Conservation (phyloP, 805 yeast species). For the Brettanomyces nanus region DNA sequence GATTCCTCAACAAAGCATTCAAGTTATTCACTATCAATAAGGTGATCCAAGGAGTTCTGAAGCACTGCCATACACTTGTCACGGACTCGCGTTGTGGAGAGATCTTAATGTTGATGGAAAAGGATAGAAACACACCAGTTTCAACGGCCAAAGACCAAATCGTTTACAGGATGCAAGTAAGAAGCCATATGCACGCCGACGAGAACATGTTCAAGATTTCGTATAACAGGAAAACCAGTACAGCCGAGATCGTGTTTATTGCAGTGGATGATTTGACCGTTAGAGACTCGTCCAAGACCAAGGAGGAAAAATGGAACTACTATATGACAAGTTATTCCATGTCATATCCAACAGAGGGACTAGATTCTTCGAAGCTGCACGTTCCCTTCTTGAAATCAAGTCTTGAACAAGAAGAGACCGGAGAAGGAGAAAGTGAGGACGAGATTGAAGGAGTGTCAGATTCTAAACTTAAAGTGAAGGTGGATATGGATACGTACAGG, state of each 20-base stretch:
- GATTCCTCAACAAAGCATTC: constrained; percentile 87
- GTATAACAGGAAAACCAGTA: constrained; percentile 44
- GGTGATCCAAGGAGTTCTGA: constrained; percentile 73
- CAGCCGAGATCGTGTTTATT: constrained; percentile 69
- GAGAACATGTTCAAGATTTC: constrained; percentile 91
- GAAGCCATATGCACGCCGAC: constrained; percentile 67
- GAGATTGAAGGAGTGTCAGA: constrained; percentile 53
- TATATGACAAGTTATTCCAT: constrained; percentile 87
- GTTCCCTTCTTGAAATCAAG: constrained; percentile 69
- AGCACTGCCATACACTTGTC: constrained; percentile 80
- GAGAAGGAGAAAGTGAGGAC: constrained; percentile 29
- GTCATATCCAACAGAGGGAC: constrained; percentile 97
- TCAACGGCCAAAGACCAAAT: constrained; percentile 86
- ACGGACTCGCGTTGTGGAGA: constrained; percentile 76
- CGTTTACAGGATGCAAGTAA: constrained; percentile 78
- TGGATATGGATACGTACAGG: constrained; percentile 71
- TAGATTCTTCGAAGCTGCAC: constrained; percentile 64
- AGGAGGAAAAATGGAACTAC: constrained; percentile 85
- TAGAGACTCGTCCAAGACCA: constrained; percentile 49
- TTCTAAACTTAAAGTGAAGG: constrained; percentile 68
- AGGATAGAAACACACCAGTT: constrained; percentile 54
- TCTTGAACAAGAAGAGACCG: constrained; percentile 42
- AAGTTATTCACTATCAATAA: constrained; percentile 89
- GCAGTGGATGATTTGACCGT: constrained; percentile 85
- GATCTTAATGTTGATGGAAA: constrained; percentile 72